phyloP scores from a whole-genome alignment of 1,284 basidiomycete genomes.

The Pseudozyma pruni region DNA sequence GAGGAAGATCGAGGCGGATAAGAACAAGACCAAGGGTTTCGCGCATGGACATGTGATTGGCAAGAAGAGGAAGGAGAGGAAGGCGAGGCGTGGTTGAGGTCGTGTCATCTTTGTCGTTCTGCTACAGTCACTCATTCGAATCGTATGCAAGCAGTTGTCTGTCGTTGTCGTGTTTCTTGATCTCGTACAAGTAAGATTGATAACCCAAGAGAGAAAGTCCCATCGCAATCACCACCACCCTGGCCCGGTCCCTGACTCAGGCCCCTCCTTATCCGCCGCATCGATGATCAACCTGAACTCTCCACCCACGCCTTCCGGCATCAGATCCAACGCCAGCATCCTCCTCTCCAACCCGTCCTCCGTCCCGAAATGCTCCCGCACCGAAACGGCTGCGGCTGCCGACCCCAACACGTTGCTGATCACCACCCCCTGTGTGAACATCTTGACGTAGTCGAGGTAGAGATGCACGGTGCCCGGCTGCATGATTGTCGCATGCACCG shows the following conservation, averaged over 20 bases:
- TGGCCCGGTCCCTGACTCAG: slow-evolving; percentile 39
- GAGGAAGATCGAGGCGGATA: slow-evolving; percentile 36
- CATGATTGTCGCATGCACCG: slow-evolving; percentile 36
- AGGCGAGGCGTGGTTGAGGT: slow-evolving; percentile 29
- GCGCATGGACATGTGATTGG: slow-evolving; percentile 61
- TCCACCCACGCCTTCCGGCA: slow-evolving; percentile 31
- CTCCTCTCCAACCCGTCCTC: slow-evolving; percentile 38
- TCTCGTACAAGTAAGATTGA: too few relatives aligned
- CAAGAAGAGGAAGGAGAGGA: slow-evolving; percentile 60
- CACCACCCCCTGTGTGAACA: slow-evolving; percentile 52
- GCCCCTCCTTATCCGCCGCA: slow-evolving; percentile 46
- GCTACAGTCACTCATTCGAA: too few relatives aligned
- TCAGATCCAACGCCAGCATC: slow-evolving; percentile 37
- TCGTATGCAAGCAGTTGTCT: slow-evolving; percentile 3
- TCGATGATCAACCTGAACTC: slow-evolving; percentile 48
- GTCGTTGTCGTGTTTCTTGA: too few relatives aligned
- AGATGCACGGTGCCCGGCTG: slow-evolving; percentile 47
- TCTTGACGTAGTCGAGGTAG: slow-evolving; percentile 51
- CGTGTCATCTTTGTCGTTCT: background rate
- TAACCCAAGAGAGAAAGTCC: background rate
- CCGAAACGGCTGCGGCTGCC: slow-evolving; percentile 25
- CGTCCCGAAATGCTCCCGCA: slow-evolving; percentile 35
- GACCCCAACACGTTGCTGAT: slow-evolving; percentile 27
- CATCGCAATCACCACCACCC: slow-evolving; percentile 40
- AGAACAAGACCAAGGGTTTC: slow-evolving; percentile 31